phyloP scores from a whole-genome alignment of 2,329 filamentous ascomycete genomes.

The Helminthosporium solani region DNA sequence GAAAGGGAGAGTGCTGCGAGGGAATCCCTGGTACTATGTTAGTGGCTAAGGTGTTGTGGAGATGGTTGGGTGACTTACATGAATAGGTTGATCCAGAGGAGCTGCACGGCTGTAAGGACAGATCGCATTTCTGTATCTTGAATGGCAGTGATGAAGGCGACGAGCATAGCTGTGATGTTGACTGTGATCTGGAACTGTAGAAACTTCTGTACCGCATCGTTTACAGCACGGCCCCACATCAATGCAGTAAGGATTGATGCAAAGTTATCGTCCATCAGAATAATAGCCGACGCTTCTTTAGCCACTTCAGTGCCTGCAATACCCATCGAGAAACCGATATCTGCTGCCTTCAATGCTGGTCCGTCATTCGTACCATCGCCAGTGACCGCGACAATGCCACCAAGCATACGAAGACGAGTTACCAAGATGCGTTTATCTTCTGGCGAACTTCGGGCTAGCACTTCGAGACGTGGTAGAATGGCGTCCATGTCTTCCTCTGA shows the following conservation, averaged over 20 bases:
- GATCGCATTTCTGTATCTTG: constrained; percentile 57
- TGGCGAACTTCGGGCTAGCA: constrained; percentile 71
- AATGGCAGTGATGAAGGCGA: constrained; percentile 66
- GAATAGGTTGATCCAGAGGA: constrained; percentile 69
- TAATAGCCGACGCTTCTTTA: constrained; percentile 78
- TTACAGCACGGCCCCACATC: constrained; percentile 62
- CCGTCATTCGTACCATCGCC: constrained; percentile 80
- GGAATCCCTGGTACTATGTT: constrained; percentile 58
- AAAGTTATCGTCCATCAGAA: constrained; percentile 85
- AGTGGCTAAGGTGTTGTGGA: constrained; percentile 1
- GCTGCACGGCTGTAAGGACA: constrained; percentile 65
- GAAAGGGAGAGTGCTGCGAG: constrained; percentile 90
- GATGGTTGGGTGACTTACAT: constrained; percentile 49
- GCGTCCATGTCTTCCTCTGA: constrained; percentile 63
- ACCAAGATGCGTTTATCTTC: constrained; percentile 76
- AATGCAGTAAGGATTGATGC: constrained; percentile 76
- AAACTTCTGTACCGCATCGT: constrained; percentile 39
- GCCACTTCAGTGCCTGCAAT: constrained; percentile 78
- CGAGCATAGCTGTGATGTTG: constrained; percentile 66
- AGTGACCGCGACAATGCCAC: constrained; percentile 77
- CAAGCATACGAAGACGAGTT: constrained; percentile 67
- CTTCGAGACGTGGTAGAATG: constrained; percentile 68
- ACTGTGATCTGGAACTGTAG: constrained; percentile 65
- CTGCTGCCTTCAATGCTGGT: constrained; percentile 72
- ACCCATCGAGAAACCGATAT: constrained; percentile 81